Evolutionary conservation across 2,329 filamentous ascomycete species (phyloP), one percentile per base, ranked within the genome.

Genomic region (Septoria linicola): DNA sequence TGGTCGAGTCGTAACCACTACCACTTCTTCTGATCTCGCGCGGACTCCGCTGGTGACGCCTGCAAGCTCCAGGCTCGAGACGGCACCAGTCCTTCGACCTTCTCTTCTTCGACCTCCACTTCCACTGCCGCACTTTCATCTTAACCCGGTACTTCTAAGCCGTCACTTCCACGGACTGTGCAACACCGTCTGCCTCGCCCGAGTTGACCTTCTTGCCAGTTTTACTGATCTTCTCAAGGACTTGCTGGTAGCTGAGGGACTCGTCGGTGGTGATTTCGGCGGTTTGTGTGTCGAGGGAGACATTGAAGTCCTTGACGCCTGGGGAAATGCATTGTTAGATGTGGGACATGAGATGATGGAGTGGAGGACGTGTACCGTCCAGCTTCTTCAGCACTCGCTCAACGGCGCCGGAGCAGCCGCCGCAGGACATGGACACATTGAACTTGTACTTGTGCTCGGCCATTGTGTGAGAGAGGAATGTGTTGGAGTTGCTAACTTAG

Each of bases 321-420:
- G 68, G 2, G 10, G n/a, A 1, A 16, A 37, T 11, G n/a, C n/a
- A 19, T 11, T 11, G 27, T 51, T 6, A 41, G 35, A 8, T 13
- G 8, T n/a, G 23, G 23, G 6, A n/a, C 3, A 10, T 20, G 21
- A 23, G 34, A 17, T 21, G 7, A 13, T 3, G 25, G 6, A 19
- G 19, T 23, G 16, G 20, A 21, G 17, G 30, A 8, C n/a, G 25
- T 27, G 23, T 39, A 59, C 57, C 59, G 39, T 60, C 55, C 21
- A 72, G 81, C 59, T 89, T 96, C 77, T 88, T 92, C 59, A 99
- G 83, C 39, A 96, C 90, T 45, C 90, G 82, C 74, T 95, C 88
- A 37, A 99, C 80, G 61, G 93, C 93, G 66, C 91, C 90, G 39
- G 91, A 96, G 84, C 93, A 99, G 71, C 93, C 93, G 69, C 88